These are phyloP conservation scores for Desmodesmus armatus DNA, from an alignment of 139 green algal species.

Conservation along the genomic window DNA sequence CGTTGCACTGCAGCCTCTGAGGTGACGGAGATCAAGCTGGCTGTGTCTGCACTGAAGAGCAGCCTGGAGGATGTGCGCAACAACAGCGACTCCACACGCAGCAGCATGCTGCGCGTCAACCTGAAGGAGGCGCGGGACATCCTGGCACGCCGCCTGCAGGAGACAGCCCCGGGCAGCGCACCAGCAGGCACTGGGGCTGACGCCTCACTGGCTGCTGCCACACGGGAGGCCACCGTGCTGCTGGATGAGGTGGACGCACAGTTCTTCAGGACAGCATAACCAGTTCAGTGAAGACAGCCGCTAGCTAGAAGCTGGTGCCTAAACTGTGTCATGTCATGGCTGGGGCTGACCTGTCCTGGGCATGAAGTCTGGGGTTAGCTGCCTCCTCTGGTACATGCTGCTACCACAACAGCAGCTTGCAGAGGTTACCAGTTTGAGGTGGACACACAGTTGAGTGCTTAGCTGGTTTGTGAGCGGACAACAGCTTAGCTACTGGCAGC, in stretches of 20 bases:
- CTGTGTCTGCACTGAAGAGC: constrained; percentile 62
- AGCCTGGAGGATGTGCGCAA: constrained; percentile 61
- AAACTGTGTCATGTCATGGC: not conserved
- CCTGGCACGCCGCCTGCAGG: constrained; percentile 62
- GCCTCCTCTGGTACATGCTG: too few relatives aligned
- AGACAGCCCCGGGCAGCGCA: constrained; percentile 53
- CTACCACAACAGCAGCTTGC: too few relatives aligned
- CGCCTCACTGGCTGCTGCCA: constrained; percentile 52
- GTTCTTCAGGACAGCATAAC: constrained; percentile 52
- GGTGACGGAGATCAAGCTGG: constrained; percentile 72
- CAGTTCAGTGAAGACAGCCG: not conserved
- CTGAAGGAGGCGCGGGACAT: constrained; percentile 69
- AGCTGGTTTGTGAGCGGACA: too few relatives aligned
- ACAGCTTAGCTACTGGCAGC: too few relatives aligned
- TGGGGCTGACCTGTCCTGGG: too few relatives aligned
- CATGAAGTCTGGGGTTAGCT: too few relatives aligned
- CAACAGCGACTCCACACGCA: constrained; percentile 61
- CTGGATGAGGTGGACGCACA: constrained; percentile 58
- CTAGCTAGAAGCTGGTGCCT: not conserved
- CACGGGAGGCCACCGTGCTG: constrained; percentile 64
- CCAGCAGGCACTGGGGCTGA: constrained; percentile 27
- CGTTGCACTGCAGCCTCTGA: constrained; percentile 59
- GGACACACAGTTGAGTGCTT: too few relatives aligned
- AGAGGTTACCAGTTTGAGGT: too few relatives aligned
- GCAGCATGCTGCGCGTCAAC: constrained; percentile 71